These are phyloP conservation scores for Aspergillus sparsus DNA, from an alignment of 495 filamentous ascomycete genomes.

Conservation along the genomic window DNA sequence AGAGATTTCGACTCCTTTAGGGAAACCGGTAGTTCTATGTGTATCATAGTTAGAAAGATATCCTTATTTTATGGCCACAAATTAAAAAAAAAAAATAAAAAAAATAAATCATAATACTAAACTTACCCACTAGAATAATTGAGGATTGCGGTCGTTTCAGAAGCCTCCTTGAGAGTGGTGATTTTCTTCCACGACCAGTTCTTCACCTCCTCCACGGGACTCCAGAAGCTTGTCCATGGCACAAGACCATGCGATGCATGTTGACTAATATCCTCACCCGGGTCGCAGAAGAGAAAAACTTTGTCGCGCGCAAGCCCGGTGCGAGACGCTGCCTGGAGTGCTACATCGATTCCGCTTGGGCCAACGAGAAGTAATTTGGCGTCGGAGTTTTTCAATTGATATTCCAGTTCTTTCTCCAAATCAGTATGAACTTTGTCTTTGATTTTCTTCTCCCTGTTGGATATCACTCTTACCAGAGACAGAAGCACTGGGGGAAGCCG, in stretches of 20 bases:
- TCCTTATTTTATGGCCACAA: neutral
- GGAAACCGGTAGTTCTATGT: slow-evolving; percentile 14
- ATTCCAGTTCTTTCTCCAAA: slow-evolving; percentile 1
- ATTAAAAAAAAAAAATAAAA: neutral
- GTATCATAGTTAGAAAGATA: neutral
- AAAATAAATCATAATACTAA: neutral
- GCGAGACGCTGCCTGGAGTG: neutral
- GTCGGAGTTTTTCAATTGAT: slow-evolving; percentile 13
- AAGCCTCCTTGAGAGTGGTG: slow-evolving; percentile 5
- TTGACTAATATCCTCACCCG: neutral
- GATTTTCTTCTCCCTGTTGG: neutral
- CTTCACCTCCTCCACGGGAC: slow-evolving; percentile 4
- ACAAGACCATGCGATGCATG: neutral
- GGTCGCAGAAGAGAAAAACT: slow-evolving; percentile 10
- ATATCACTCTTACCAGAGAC: slow-evolving; percentile 1
- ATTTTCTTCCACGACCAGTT: slow-evolving; percentile 16
- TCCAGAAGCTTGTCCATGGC: slow-evolving; percentile 13
- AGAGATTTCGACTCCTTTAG: slow-evolving; percentile 18
- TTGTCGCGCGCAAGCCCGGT: neutral
- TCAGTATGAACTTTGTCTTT: too few species aligned
- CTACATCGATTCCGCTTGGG: neutral
- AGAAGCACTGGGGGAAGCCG: neutral
- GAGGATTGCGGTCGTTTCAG: slow-evolving; percentile 10
- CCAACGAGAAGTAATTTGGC: slow-evolving; percentile 10
- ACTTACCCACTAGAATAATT: slow-evolving; percentile 19